These are phyloP conservation scores for Talaromyces adpressus DNA, from an alignment of 495 filamentous ascomycete species.

Conservation along the genomic window DNA sequence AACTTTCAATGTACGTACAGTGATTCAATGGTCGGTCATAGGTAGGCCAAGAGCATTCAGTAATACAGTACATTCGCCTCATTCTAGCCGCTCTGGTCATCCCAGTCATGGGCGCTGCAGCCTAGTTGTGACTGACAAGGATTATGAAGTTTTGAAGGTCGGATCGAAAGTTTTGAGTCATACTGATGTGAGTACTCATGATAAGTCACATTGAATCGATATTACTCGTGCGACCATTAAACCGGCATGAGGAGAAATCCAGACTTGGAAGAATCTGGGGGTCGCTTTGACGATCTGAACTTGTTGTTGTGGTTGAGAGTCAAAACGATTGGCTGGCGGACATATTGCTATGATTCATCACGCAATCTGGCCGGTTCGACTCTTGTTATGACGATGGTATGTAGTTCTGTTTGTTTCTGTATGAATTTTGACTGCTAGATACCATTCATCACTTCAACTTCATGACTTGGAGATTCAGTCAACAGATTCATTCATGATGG, in stretches of 20 bases:
- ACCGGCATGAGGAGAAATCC: neutral
- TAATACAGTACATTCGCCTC: slow-evolving; percentile 1
- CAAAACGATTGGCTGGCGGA: neutral
- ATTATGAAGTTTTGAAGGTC: neutral
- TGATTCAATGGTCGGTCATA: too few relatives aligned
- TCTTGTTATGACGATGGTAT: neutral
- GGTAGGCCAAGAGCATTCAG: too few relatives aligned
- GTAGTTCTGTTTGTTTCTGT: neutral
- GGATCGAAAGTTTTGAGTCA: neutral
- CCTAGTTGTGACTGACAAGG: neutral
- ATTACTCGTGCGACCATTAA: neutral
- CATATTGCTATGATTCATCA: neutral
- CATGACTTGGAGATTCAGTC: neutral
- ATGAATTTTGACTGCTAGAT: neutral
- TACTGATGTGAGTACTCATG: neutral
- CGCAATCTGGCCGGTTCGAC: neutral
- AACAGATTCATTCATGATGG: neutral
- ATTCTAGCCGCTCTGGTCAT: neutral
- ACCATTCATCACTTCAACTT: neutral
- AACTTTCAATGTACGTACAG: neutral
- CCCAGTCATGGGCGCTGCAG: neutral
- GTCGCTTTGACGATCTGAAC: neutral
- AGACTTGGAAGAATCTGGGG: neutral
- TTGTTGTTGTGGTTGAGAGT: neutral
- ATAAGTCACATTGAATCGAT: neutral